Evolutionary conservation across 257 asterid species (phyloP).

Genomic region (Solanum verrucosum): DNA sequence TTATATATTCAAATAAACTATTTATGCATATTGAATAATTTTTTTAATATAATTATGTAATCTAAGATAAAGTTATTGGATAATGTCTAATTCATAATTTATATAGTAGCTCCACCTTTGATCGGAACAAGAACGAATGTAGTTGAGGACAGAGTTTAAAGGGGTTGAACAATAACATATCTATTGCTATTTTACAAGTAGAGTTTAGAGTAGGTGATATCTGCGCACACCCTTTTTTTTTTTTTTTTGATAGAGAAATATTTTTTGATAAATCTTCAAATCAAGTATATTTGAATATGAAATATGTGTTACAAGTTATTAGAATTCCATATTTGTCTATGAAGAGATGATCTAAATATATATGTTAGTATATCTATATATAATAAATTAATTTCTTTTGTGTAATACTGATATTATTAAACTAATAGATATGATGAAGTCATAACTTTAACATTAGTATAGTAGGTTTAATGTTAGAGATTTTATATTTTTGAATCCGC

Average conservation of each 20-base stretch:
- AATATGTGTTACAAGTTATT: no score
- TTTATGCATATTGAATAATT: not conserved
- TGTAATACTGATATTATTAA: not conserved
- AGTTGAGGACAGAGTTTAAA: not conserved
- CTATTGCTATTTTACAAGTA: no score
- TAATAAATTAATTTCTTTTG: no score
- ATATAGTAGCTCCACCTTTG: not conserved
- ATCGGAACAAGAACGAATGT: not conserved
- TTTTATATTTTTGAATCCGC: rapidly evolving
- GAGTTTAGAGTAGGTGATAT: not conserved
- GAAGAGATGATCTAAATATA: rapidly evolving
- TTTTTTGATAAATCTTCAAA: no score
- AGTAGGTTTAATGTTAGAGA: no score
- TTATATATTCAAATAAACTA: not conserved
- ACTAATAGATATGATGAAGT: no score
- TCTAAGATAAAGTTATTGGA: not conserved
- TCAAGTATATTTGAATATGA: no score
- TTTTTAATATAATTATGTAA: not conserved
- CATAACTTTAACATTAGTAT: not conserved
- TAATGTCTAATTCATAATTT: not conserved
- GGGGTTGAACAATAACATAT: no score
- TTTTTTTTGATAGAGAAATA: no score
- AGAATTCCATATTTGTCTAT: no score
- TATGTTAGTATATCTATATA: no score
- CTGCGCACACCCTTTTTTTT: not conserved